Evolutionary conservation across 2,329 filamentous ascomycete genomes (phyloP).

Genomic region (Beauveria australis): DNA sequence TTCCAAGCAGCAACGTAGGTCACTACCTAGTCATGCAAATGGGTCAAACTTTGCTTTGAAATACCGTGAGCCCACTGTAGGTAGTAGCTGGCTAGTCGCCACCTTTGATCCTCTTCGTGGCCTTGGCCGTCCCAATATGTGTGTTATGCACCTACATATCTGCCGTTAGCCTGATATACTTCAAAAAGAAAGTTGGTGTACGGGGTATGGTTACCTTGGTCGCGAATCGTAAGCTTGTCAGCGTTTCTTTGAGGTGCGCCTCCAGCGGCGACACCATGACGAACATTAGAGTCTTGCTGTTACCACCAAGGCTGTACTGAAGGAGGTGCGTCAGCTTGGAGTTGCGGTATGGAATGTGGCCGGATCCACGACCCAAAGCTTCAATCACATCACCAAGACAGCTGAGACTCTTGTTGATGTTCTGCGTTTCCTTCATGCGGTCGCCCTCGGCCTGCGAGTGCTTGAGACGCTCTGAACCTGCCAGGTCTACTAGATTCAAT

Average conservation of each 20-base stretch:
- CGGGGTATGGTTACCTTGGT: conserved; percentile 58
- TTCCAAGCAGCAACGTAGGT: too few relatives aligned
- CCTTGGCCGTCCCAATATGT: conserved; percentile 83
- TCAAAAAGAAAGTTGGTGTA: not conserved
- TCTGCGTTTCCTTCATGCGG: conserved; percentile 86
- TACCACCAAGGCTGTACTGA: conserved; percentile 89
- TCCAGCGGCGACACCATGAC: conserved; percentile 94
- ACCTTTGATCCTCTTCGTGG: conserved; percentile 52
- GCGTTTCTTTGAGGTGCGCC: conserved; percentile 82
- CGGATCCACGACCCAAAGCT: conserved; percentile 75
- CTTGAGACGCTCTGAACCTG: conserved; percentile 84
- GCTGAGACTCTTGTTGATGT: conserved; percentile 91
- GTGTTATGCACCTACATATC: conserved; percentile 65
- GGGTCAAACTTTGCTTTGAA: too few relatives aligned
- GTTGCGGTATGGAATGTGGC: conserved; percentile 88
- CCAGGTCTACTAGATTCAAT: conserved; percentile 90
- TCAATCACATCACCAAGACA: conserved; percentile 93
- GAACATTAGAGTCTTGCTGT: conserved; percentile 98
- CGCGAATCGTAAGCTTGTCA: conserved; percentile 92
- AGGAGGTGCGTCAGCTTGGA: conserved; percentile 94
- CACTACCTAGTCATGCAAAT: too few relatives aligned
- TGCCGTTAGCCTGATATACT: conserved; percentile 10
- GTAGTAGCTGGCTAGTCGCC: conserved; percentile 18
- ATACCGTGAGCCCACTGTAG: too few relatives aligned
- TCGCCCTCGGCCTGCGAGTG: conserved; percentile 81